Percentiles rank a stretch among this genome's conserved stretches.
Conservation (phyloP, 352 stramenopile species). For the Blastocystis sp. region DNA sequence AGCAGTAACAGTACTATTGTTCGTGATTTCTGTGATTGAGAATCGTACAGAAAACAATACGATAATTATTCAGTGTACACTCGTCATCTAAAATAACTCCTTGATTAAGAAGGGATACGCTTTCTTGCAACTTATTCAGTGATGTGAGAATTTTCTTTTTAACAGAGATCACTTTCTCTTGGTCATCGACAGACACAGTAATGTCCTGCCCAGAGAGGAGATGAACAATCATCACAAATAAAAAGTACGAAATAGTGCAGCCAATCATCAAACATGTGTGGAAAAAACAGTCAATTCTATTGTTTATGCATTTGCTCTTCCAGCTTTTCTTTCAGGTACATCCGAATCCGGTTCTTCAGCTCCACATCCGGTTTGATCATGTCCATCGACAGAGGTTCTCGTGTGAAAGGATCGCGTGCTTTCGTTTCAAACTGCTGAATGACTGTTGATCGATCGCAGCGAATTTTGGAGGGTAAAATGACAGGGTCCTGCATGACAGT, state of each 20-base stretch:
- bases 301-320: not conserved
- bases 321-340: constrained; percentile 14
- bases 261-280: not conserved
- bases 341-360: constrained; percentile 17
- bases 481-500: constrained; percentile 52
- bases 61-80: not conserved
- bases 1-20: not conserved
- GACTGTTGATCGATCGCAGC: not conserved
- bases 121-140: not conserved
- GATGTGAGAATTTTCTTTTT: constrained; percentile 5
- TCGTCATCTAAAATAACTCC: constrained; percentile 44
- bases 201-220: constrained; percentile 24
- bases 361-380: constrained; percentile 28
- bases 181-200: not conserved
- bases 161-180: not conserved
- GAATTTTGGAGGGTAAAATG: constrained; percentile 23
- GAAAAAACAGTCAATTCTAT: not conserved
- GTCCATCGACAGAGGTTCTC: not conserved
- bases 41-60: not conserved
- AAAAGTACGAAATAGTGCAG: not conserved
- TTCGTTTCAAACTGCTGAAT: not conserved
- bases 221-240: constrained; percentile 34
- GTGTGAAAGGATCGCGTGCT: constrained; percentile 6
- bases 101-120: constrained; percentile 5
- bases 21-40: not conserved